Evolutionary conservation across 2,329 filamentous ascomycete genomes (phyloP).

Genomic region (Tolypocladium pustulatum): DNA sequence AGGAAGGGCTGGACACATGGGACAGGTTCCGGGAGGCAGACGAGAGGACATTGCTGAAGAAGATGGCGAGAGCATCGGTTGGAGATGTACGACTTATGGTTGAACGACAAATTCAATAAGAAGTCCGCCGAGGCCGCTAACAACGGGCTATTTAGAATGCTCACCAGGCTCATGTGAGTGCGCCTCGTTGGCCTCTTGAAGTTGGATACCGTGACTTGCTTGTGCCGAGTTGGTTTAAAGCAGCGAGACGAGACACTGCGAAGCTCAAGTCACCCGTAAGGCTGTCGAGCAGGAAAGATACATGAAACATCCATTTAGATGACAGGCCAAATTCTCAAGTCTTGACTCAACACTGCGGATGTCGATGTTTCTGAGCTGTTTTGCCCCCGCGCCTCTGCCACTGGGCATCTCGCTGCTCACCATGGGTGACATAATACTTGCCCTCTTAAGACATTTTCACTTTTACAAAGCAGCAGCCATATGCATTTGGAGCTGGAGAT

Average conservation of each 20-base stretch:
- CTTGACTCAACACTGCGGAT: not conserved
- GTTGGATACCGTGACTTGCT: not conserved
- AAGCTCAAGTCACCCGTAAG: not conserved
- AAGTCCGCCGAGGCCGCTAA: not conserved
- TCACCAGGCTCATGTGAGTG: too few relatives aligned
- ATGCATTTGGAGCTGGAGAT: too few relatives aligned
- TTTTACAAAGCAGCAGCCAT: too few relatives aligned
- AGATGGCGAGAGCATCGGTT: constrained; percentile 71
- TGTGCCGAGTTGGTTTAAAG: too few relatives aligned
- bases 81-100: constrained; percentile 43
- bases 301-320: not conserved
- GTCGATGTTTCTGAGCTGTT: not conserved
- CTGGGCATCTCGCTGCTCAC: not conserved
- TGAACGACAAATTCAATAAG: constrained; percentile 18
- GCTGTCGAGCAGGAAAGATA: not conserved
- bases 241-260: not conserved
- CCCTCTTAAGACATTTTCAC: not conserved
- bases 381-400: not conserved
- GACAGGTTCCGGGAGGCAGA: constrained; percentile 80
- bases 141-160: not conserved
- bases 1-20: constrained; percentile 79
- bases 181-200: not conserved
- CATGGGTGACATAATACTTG: not conserved
- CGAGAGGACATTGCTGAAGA: constrained; percentile 75
- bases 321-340: not conserved